These are phyloP conservation scores for Kalmusia sp. DNA, from an alignment of 2,329 filamentous ascomycete genomes.

Conservation along the genomic window DNA sequence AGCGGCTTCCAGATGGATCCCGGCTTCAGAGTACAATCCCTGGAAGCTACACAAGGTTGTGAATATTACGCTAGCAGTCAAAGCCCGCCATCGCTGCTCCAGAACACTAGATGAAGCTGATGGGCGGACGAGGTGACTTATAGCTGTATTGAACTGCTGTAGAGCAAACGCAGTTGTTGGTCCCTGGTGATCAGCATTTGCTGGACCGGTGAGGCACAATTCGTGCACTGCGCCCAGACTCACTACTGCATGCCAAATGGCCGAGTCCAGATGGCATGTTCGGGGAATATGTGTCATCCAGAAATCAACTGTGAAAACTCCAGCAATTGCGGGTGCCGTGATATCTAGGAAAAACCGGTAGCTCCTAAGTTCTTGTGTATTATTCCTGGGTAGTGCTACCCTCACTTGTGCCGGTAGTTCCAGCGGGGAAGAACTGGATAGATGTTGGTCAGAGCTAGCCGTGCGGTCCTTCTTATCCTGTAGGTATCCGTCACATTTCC, in stretches of 20 bases:
- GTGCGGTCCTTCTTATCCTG: background rate
- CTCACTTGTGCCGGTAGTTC: background rate
- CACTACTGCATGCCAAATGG: constrained; percentile 10
- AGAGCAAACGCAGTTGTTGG: background rate
- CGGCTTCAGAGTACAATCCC: background rate
- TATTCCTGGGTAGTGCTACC: constrained; percentile 2
- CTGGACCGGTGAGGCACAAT: background rate
- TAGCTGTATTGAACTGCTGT: constrained; percentile 5
- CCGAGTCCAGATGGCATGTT: constrained; percentile 6
- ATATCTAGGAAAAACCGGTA: constrained; percentile 7
- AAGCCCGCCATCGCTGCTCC: constrained; percentile 3
- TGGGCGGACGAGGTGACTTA: constrained; percentile 4
- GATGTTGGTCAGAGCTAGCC: background rate
- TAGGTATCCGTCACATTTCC: constrained; percentile 6
- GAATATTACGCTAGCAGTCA: constrained; percentile 5
- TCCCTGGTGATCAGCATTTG: too few relatives aligned
- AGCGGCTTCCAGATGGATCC: constrained; percentile 2
- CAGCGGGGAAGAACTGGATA: background rate
- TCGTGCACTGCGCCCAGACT: constrained; percentile 6
- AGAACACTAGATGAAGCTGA: background rate
- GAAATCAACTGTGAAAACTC: constrained; percentile 6
- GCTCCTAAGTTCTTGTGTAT: constrained; percentile 5
- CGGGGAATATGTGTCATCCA: constrained; percentile 6
- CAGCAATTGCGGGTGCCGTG: constrained; percentile 5
- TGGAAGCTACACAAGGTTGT: constrained; percentile 6